Evolutionary conservation across 768 basidiomycete genomes (phyloP), one percentile per base, ranked within the genome.

Genomic region (Hydnomerulius pinastri): DNA sequence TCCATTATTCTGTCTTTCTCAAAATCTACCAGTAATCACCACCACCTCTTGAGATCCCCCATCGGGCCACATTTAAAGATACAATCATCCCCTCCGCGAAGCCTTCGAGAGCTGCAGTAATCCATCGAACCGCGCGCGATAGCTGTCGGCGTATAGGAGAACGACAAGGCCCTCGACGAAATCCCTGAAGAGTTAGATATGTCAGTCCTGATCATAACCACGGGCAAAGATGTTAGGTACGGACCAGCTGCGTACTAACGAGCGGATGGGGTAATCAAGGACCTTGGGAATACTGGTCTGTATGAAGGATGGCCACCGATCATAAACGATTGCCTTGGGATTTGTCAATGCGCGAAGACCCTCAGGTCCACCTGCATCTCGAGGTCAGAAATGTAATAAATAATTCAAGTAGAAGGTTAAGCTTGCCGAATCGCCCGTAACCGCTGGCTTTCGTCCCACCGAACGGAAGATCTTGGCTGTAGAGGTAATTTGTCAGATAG

Each of bases 371-470:
- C 88, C 92, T 92, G 54, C 25, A 17, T 30, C 37, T 35, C 27
- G 48, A 18, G 15, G 30, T 62, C 20, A 54, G 45, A 48, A 49
- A 51, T 37, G 41, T 48, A 40, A 38, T 25, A 42, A 21, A 33
- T 8, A 15, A 39, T 37, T 40, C 51, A 55, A 37, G 25, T 28
- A 18, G 32, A 29, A 11, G 24, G 18, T 21, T 48, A 29, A 1
- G 64, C 79, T 53, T 59, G 86, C 92, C 91, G 59, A 99, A 97
- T 53, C 97, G 83, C 6, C 94, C 96, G 64, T 96, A 95, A 33
- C 96, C 96, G 44, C 90, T 92, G 25, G 78, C 78, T 69, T 98
- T 99, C 38, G 81, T 80, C 32, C 97, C 97, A 24, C 97, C 97
- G 54, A 99, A 99, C 9, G 97, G 96, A 55, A 96, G 76, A 63